Evolutionary conservation across 1,139 yeast genomes (phyloP).

Genomic region (Hemisphaericaspora subhashii): DNA sequence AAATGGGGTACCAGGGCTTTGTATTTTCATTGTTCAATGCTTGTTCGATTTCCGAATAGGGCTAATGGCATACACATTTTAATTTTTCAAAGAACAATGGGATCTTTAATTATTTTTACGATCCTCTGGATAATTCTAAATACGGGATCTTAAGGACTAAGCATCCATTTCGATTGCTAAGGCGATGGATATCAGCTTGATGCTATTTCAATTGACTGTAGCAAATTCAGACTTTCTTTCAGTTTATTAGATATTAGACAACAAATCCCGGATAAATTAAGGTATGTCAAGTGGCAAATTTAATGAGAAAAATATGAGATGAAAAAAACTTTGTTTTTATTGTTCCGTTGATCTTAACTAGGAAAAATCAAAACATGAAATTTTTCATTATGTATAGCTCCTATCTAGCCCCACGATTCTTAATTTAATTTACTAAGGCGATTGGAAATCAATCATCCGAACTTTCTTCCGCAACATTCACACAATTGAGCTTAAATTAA

Average conservation of each 20-base stretch:
- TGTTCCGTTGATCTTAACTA: background rate
- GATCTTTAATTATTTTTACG: background rate
- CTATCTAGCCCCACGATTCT: background rate
- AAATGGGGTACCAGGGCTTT: background rate
- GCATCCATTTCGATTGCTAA: too few relatives aligned
- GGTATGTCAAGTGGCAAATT: background rate
- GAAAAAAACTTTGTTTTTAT: background rate
- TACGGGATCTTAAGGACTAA: background rate
- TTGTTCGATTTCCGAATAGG: background rate
- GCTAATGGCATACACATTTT: background rate
- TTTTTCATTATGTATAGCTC: background rate
- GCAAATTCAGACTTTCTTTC: too few relatives aligned
- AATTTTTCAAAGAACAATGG: background rate
- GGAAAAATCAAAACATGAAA: background rate
- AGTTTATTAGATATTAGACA: too few relatives aligned
- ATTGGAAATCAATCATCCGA: background rate
- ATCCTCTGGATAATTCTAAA: background rate
- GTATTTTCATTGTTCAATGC: background rate
- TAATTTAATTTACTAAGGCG: too few relatives aligned
- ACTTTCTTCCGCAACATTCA: background rate
- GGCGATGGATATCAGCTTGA: too few relatives aligned
- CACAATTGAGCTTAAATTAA: too few relatives aligned
- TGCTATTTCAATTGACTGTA: too few relatives aligned
- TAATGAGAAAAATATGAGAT: background rate
- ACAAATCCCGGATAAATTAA: too few relatives aligned